A percentile compares a stretch with the other conserved stretches of the same genome.
phyloP scores from a whole-genome alignment of 192 early-diverging fungal genomes.

The Cladochytrium replicatum region DNA sequence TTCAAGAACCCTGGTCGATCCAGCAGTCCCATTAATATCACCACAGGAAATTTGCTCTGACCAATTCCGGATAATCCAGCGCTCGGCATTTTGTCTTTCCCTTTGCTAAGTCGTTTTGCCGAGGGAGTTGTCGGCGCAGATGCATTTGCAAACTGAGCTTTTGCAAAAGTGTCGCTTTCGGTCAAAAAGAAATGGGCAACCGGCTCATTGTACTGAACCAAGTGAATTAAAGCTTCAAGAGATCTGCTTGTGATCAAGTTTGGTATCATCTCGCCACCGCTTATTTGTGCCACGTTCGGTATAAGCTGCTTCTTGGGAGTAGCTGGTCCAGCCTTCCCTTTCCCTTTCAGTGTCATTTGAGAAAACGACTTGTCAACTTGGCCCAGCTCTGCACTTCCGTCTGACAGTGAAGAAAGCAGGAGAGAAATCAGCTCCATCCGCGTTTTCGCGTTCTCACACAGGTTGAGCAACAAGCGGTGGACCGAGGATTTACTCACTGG shows the following conservation, averaged over 20 bases:
- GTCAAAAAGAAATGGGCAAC: slow-evolving; percentile 70
- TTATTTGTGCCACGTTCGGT: no score
- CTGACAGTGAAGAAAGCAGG: slow-evolving; percentile 74
- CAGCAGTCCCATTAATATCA: slow-evolving; percentile 72
- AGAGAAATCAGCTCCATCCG: slow-evolving; percentile 75
- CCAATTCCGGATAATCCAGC: slow-evolving; percentile 47
- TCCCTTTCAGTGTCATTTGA: slow-evolving; percentile 56
- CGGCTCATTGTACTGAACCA: slow-evolving; percentile 69
- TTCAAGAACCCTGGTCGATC: slow-evolving; percentile 74
- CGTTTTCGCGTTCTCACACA: slow-evolving; percentile 84
- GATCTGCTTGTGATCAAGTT: slow-evolving; percentile 84
- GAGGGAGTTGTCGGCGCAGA: slow-evolving; percentile 24
- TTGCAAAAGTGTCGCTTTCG: slow-evolving; percentile 66
- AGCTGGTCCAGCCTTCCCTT: slow-evolving; percentile 40
- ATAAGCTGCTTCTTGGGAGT: no score
- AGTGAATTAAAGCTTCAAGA: slow-evolving; percentile 69
- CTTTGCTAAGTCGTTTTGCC: slow-evolving; percentile 51
- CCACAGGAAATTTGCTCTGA: slow-evolving; percentile 53
- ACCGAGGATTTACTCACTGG: slow-evolving; percentile 51
- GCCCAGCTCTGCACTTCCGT: slow-evolving; percentile 66
- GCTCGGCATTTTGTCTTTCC: slow-evolving; percentile 42
- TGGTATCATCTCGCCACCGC: slow-evolving; percentile 65
- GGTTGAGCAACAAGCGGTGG: slow-evolving; percentile 62
- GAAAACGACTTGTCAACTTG: slow-evolving; percentile 68
- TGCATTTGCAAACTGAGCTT: no score